A percentile compares a stretch with the other conserved stretches of the same genome.
phyloP scores from a whole-genome alignment of 805 yeast genomes.

The Schwanniomyces yamadae region DNA sequence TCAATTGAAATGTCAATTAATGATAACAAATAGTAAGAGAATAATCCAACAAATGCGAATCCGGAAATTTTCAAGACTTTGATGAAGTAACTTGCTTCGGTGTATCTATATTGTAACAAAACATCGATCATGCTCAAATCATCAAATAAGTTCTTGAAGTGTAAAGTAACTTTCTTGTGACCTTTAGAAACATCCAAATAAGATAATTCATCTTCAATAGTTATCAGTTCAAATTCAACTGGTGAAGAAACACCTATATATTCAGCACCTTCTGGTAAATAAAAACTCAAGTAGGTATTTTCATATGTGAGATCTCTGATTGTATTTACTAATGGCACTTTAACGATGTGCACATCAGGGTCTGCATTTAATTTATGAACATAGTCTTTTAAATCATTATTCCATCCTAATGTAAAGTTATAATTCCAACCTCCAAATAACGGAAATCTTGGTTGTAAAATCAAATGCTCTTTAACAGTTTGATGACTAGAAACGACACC shows the following conservation, averaged over 20 bases:
- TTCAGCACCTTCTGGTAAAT: conserved; percentile 85
- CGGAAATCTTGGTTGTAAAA: conserved; percentile 88
- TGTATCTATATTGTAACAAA: conserved; percentile 61
- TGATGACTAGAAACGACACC: conserved; percentile 88
- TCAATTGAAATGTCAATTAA: conserved; percentile 33
- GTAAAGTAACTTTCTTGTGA: conserved; percentile 68
- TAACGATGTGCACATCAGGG: conserved; percentile 53
- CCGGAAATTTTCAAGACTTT: conserved; percentile 70
- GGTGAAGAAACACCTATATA: conserved; percentile 58
- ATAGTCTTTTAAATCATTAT: conserved; percentile 53
- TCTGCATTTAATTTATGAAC: conserved; percentile 41
- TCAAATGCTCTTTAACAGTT: conserved; percentile 42
- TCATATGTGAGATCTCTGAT: conserved; percentile 70
- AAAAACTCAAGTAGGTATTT: conserved; percentile 56
- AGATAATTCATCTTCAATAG: conserved; percentile 44
- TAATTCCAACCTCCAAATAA: conserved; percentile 94
- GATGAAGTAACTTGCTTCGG: conserved; percentile 48
- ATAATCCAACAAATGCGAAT: conserved; percentile 58
- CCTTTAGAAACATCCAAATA: conserved; percentile 77
- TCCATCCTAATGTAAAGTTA: conserved; percentile 96
- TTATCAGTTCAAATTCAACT: conserved; percentile 34
- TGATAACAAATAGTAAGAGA: conserved; percentile 48
- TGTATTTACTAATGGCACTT: conserved; percentile 72
- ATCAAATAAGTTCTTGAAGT: conserved; percentile 63
- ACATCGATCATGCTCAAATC: conserved; percentile 59